Base-by-base conservation (phyloP, 1,284 basidiomycete species). In the Austroboletus olivaceoglutinosus region DNA sequence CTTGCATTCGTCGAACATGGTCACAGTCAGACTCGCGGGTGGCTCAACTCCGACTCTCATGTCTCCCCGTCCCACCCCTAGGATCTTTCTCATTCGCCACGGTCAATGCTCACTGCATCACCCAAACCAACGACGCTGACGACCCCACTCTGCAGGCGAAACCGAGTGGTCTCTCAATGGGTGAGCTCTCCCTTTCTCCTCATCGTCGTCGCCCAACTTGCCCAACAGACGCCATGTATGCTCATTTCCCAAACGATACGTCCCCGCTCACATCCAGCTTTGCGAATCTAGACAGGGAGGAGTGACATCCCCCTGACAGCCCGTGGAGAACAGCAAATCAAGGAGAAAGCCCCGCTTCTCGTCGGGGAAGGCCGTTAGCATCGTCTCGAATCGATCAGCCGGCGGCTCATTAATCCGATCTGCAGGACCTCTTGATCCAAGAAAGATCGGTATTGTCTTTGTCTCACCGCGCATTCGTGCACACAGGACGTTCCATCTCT, bases 121-220 rank as follows among this genome's bases (percentile, higher is more conserved):
- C 39, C 22, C 31, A 29, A 49, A 31, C 21, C 30, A 30, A 15
- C 15, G 18, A 45, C 18, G 10, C 38, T 55, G 47, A 54, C 45
- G 21, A 45, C n/a, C 19, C n/a, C n/a, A n/a, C n/a, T n/a, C 15
- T 39, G 21, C 61, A 91, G 91, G 93, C 39, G 89, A 96, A 74
- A 97, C 93, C 2, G 93, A 95, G 67, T 97, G 93, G 93, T 90
- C 88, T n/a, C 63, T 89, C 48, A 93, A 89, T 59, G 93, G 91
- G 82, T 82, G 51, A 67, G 80, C 67, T 19, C 36, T 42, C 23
- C 48, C 29, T 29, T 40, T 43, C 50, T 34, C 15, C 9, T n/a
- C 21, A 48, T 40, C 18, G 13, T 36, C 34, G 31, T 31, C 30
- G 30, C 36, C 21, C 13, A 16, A 23, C 21, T 39, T 51, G 51